Conservation (phyloP, 2,329 filamentous ascomycete species). For the Sordariomycetes sp. region DNA sequence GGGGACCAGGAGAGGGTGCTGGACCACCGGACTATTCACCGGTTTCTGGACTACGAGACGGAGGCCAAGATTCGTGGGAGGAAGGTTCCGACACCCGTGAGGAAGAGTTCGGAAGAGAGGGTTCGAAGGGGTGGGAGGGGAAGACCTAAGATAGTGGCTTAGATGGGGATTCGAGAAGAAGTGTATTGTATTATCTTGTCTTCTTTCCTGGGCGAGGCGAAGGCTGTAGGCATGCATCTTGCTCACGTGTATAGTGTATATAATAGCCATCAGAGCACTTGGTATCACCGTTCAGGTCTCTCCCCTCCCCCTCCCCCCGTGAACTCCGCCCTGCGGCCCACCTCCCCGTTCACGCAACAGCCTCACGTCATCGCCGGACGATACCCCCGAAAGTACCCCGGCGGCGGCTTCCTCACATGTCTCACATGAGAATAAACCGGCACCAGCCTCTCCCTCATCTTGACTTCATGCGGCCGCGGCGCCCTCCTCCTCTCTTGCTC, state of each 20-base stretch:
- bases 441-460: background rate
- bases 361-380: background rate
- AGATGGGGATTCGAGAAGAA: background rate
- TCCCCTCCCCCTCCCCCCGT: background rate
- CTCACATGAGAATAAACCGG: background rate
- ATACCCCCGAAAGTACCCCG: background rate
- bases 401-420: background rate
- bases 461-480: background rate
- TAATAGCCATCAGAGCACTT: too few relatives aligned
- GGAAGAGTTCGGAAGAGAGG: slow-evolving; percentile 1
- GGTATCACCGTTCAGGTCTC: too few relatives aligned
- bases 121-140: slow-evolving; percentile 5
- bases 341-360: too few relatives aligned
- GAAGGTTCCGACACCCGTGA: slow-evolving; percentile 4
- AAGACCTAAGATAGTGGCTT: background rate
- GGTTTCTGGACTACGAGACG: slow-evolving; percentile 62
- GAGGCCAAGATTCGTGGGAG: slow-evolving; percentile 41
- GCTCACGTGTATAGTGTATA: too few relatives aligned
- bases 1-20: slow-evolving; percentile 61
- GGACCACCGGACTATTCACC: slow-evolving; percentile 78
- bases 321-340: too few relatives aligned
- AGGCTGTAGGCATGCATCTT: too few relatives aligned
- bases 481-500: background rate
- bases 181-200: background rate
- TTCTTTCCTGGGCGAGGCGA: too few relatives aligned